Base-by-base conservation (phyloP, 2,329 filamentous ascomycete species). In the Cladosporium sp. region DNA sequence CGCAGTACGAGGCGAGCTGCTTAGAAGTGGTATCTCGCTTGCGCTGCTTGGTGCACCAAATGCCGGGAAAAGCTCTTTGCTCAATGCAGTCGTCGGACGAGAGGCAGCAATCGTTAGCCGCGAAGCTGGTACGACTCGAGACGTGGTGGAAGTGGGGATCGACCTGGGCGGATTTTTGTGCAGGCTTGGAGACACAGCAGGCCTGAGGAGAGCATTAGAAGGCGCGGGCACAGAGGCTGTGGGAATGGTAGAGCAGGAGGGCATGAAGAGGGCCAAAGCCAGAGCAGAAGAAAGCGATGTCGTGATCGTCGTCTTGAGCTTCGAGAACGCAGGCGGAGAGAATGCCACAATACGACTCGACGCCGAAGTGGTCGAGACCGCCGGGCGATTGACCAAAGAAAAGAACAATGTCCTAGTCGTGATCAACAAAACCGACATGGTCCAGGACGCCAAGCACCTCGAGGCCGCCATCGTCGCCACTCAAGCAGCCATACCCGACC, bases 81-180 rank as follows among this genome's bases (percentile, higher is more conserved):
- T 99, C 74, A 99, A 99, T 70, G 80, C 87, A 20, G 83, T 99
- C 52, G 90, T 97, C 3, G 93, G 94, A 0, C 82, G 92, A 55
- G 93, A 97, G 72, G 94, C 94, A 2, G 95, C 92, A 3, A 99
- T 99, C 67, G 94, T 99, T 7, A 96, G 92, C 45, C 82, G 86
- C 0, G 92, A 97, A 75, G 92, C 92, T 39, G 94, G 94, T 0
- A 99, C 94, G 0, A 99, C 94, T 6, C 80, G 94, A 61, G 94
- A 99, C 75, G 87, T 99, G 55, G 88, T 99, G 11, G 94, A 99
- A 76, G 89, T 94, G 0, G 88, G 88, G 28, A 81, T 99, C 25
- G 94, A 99, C 74, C 81, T 99, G 50, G 86, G 87, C 0, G 94
- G 94, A 0, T 99, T 89, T 76, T 85, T 95, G 51, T 96, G 92